Evolutionary conservation across 2,329 filamentous ascomycete genomes (phyloP), one percentile per base, ranked within the genome.

Genomic region (Fusarium graminum): DNA sequence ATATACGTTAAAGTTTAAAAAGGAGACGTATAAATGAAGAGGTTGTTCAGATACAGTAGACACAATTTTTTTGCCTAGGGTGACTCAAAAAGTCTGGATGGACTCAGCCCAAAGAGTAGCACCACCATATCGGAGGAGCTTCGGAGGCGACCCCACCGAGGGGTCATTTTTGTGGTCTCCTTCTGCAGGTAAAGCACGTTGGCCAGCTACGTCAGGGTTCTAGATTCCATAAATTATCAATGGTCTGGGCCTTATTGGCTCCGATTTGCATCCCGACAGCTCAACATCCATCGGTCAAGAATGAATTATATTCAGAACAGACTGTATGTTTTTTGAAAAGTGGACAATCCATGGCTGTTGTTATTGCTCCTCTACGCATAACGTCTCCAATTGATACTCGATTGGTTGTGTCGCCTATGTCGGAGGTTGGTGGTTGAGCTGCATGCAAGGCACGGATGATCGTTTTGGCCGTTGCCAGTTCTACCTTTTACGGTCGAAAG

Each of bases 61-160:
- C 52, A 30, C 63, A 53, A 52, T 51, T 69, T 69, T 69, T 65
- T 52, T 49, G 29, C 30, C 34, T 56, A 30, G 44, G 47, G 49
- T 68, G 66, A 68, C 65, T 68, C 66, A 67, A 63, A 52, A 59
- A 51, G 44, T 44, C 54, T 63, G 52, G 40, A 58, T 56, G 43
- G 29, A 41, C 50, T 47, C 44, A 42, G 52, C 28, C 49, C 39
- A 46, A 49, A 50, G 34, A 38, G 32, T 52, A 55, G 39, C 40
- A 49, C 26, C 49, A 58, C 56, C 46, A 59, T 52, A 49, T 46
- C 72, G 74, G 74, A 74, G 69, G 64, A 52, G 63, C 65, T 66
- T 75, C 74, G 74, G 74, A 75, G 70, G 63, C 22, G 47, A 61
- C 69, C 70, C 73, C 74, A 74, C 70, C 68, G 58, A 69, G 69